Conservation (phyloP, 2,329 filamentous ascomycete genomes). For the Paramyrothecium roridum region DNA sequence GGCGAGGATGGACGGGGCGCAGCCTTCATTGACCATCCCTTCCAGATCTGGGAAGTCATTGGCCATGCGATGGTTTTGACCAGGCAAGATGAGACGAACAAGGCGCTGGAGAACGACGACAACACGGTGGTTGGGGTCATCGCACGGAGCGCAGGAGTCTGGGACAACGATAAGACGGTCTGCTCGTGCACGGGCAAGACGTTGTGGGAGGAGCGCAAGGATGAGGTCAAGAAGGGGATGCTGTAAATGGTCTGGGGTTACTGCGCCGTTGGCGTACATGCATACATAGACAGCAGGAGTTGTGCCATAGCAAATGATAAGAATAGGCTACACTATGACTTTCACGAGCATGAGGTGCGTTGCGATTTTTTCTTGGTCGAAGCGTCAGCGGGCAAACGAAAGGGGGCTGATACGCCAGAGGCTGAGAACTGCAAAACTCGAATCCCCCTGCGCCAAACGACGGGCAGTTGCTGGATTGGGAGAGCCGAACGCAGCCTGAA, state of each 20-base stretch:
- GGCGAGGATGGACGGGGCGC: slow-evolving; percentile 72
- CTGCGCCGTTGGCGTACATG: not conserved
- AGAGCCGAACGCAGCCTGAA: not conserved
- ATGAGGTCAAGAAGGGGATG: slow-evolving; percentile 89
- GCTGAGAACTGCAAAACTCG: not conserved
- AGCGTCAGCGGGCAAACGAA: not conserved
- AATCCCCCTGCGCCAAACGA: not conserved
- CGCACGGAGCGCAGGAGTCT: slow-evolving; percentile 92
- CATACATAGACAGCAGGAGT: not conserved
- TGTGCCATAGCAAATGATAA: not conserved
- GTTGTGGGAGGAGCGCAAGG: slow-evolving; percentile 92
- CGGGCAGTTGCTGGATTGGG: not conserved
- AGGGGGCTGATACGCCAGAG: not conserved
- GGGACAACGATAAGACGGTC: slow-evolving; percentile 98
- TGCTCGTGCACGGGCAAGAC: slow-evolving; percentile 98
- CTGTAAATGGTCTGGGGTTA: slow-evolving; percentile 46
- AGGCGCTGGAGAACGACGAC: slow-evolving; percentile 68
- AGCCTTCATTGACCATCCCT: slow-evolving; percentile 75
- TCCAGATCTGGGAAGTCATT: slow-evolving; percentile 95
- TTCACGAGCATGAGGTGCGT: too few relatives aligned
- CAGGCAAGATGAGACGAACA: slow-evolving; percentile 49
- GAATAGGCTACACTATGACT: not conserved
- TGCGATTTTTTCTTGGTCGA: not conserved
- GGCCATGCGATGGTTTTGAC: slow-evolving; percentile 88
- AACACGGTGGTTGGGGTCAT: slow-evolving; percentile 91